phyloP scores from a whole-genome alignment of 75 land plant genomes.

The Sequoia sempervirens region DNA sequence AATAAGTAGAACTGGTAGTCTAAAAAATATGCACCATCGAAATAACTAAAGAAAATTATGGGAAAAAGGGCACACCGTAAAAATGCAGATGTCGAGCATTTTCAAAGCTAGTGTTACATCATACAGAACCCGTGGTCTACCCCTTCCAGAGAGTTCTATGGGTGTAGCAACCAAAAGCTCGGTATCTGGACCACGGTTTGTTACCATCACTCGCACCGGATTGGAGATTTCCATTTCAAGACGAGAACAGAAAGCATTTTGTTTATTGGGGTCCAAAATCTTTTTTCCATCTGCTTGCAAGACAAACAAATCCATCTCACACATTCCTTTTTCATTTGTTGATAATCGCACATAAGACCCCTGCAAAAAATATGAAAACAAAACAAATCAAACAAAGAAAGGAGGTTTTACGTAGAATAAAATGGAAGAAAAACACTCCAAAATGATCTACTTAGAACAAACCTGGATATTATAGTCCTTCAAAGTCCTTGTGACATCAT shows the following conservation, averaged over 20 bases:
- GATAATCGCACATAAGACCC: conserved; percentile 72
- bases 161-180: conserved; percentile 91
- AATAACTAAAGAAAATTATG: neutral
- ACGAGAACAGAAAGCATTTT: conserved; percentile 35
- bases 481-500: conserved; percentile 76
- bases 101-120: conserved; percentile 81
- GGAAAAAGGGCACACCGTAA: conserved; percentile 47
- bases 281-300: conserved; percentile 65
- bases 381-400: conserved; percentile 9
- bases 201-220: conserved; percentile 65
- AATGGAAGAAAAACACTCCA: neutral
- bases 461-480: conserved; percentile 82
- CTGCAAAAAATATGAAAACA: conserved; percentile 25
- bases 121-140: conserved; percentile 83
- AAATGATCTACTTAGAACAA: neutral
- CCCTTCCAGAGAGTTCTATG: conserved; percentile 73
- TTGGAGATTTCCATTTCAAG: conserved; percentile 64
- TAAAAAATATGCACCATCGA: neutral
- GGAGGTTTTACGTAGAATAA: neutral
- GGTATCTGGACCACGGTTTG: conserved; percentile 78
- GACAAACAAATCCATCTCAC: conserved; percentile 73
- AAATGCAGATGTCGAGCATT: conserved; percentile 69
- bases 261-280: conserved; percentile 58
- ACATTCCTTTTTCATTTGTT: conserved; percentile 45
- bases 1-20: neutral